A percentile compares a stretch with the other conserved stretches of the same genome.
phyloP scores from a whole-genome alignment of 306 rosid species.

The Rosa rugosa region DNA sequence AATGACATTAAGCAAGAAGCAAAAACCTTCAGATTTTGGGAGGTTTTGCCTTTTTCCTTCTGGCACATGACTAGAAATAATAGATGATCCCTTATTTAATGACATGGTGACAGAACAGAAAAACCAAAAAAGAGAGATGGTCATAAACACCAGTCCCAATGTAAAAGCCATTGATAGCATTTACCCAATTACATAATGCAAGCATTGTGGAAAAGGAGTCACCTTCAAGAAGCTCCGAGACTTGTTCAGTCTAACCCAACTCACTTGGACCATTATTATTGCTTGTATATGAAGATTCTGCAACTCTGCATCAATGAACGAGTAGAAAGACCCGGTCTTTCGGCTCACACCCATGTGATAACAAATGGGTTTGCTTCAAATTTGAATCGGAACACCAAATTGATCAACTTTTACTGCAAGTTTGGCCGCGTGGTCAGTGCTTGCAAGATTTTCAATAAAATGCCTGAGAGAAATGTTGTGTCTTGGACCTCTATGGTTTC shows the following conservation, averaged over 20 bases:
- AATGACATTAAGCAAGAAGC: too few relatives aligned
- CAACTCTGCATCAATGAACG: constrained; percentile 25
- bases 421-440: constrained; percentile 20
- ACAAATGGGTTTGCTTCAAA: constrained; percentile 32
- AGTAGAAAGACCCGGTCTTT: constrained; percentile 28
- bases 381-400: constrained; percentile 26
- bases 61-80: too few relatives aligned
- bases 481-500: constrained; percentile 42
- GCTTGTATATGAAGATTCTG: constrained; percentile 25
- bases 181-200: not conserved
- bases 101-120: too few relatives aligned
- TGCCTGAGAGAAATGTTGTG: constrained; percentile 28
- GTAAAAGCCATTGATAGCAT: not conserved
- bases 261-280: constrained; percentile 1
- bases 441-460: constrained; percentile 25
- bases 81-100: too few relatives aligned
- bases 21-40: too few relatives aligned
- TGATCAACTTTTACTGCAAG: constrained; percentile 13
- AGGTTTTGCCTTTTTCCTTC: too few relatives aligned
- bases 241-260: not conserved
- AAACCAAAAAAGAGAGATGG: too few relatives aligned
- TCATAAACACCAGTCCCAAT: not conserved
- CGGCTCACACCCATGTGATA: constrained; percentile 27
- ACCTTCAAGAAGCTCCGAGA: constrained; percentile 7
- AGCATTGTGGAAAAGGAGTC: not conserved